Evolutionary conservation across 352 stramenopile species (phyloP), one percentile per base, ranked within the genome.

Genomic region (Globisporangium lucens): DNA sequence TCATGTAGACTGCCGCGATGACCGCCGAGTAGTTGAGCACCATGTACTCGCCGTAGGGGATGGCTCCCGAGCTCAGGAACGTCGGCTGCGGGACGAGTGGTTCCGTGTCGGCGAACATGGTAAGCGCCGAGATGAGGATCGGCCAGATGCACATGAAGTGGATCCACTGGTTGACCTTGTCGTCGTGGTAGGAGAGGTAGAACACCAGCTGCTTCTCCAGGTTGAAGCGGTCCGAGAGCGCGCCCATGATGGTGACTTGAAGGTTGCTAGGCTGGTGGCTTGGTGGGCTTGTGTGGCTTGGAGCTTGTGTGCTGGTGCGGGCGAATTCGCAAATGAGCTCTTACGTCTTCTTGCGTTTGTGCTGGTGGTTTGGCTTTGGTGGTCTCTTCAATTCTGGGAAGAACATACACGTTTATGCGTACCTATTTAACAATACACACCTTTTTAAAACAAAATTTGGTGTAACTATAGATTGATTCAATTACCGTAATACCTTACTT

Each of bases 61-160:
- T 51, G 9, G 30, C 63, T 0, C 65, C 46, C 20, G 55, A 68
- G 2, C 56, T 51, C 30, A 81, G 46, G 41, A 75, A 64, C 3
- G 53, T 63, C 0, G 82, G 77, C 27, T 65, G 49, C 4, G 78
- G 65, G 0, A 71, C 47, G 53, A 85, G 73, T 38, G 76, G 47
- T 49, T 79, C 55, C 22, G 82, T 73, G 29, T 77, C 73, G 53
- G 81, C 79, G 36, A 89, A 73, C 56, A 95, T 73, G 30, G 82
- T 87, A 56, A 93, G 71, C 56, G 75, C 83, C 46, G 89, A 89
- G 70, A 91, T 78, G 60, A 96, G 80, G 65, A 96, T 93, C 63
- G 85, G 88, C 82, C 85, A 94, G 72, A 96, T 93, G 73, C 84
- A 96, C 27, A 74, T 56, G 38, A 96, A 81, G 73, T 96, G 89